Conservation (phyloP, 768 basidiomycete genomes). For the Chiua virens region DNA sequence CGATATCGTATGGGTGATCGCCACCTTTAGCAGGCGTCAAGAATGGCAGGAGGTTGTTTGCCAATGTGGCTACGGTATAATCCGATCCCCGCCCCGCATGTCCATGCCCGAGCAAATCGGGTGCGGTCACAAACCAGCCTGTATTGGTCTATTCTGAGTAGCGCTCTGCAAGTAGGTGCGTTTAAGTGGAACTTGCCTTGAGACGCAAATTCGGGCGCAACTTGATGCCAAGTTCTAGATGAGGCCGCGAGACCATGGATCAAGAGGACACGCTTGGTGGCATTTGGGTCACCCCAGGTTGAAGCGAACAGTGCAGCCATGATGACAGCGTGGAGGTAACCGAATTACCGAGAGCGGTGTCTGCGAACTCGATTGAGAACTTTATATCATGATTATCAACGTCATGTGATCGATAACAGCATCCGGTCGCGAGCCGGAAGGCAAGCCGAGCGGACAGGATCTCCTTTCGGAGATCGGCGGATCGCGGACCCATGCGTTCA, state of each 20-base stretch:
- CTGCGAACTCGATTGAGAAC: too few relatives aligned
- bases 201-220: slow-evolving; percentile 15
- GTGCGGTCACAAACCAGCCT: slow-evolving; percentile 28
- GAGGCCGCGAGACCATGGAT: slow-evolving; percentile 19
- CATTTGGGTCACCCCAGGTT: slow-evolving; percentile 20
- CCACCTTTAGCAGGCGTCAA: not conserved
- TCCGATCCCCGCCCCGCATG: slow-evolving; percentile 2
- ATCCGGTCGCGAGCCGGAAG: too few relatives aligned
- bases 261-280: slow-evolving; percentile 17
- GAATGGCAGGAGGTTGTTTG: slow-evolving; percentile 9
- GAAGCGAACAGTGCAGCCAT: slow-evolving; percentile 4
- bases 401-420: too few relatives aligned
- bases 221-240: slow-evolving; percentile 13
- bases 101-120: slow-evolving; percentile 24
- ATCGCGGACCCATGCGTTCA: too few relatives aligned
- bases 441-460: too few relatives aligned
- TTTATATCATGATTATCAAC: too few relatives aligned
- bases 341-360: too few relatives aligned
- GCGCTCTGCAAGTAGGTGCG: too few relatives aligned
- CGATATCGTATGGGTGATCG: slow-evolving; percentile 5
- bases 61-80: slow-evolving; percentile 15
- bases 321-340: too few relatives aligned
- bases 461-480: too few relatives aligned
- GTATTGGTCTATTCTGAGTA: not conserved
- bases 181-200: slow-evolving; percentile 8